These are phyloP conservation scores for Cryptococcus deneoformans DNA, from an alignment of 1,284 basidiomycete genomes.

Conservation along the genomic window DNA sequence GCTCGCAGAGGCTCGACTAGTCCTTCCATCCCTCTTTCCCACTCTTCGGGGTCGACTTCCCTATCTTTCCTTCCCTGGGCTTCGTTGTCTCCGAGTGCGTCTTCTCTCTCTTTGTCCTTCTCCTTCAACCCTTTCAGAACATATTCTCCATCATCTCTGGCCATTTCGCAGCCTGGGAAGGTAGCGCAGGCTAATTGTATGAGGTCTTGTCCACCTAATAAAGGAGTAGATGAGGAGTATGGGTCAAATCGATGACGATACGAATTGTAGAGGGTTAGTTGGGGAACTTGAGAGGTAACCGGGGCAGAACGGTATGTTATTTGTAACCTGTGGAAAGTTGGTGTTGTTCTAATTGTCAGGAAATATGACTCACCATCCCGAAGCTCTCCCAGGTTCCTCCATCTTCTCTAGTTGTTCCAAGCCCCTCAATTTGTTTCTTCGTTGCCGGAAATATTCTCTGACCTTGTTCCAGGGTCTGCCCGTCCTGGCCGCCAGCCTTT, in stretches of 20 bases:
- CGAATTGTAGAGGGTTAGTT: conserved; percentile 39
- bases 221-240: conserved; percentile 24
- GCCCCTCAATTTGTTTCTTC: conserved; percentile 43
- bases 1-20: conserved; percentile 41
- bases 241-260: conserved; percentile 45
- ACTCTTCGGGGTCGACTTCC: conserved; percentile 15
- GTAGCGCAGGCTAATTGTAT: conserved; percentile 45
- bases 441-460: conserved; percentile 44
- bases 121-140: conserved; percentile 36
- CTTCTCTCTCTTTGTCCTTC: conserved; percentile 21
- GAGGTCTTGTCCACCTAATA: conserved; percentile 43
- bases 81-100: not conserved
- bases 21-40: conserved; percentile 33
- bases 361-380: conserved; percentile 35
- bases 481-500: conserved; percentile 34
- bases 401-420: conserved; percentile 36
- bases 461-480: conserved; percentile 43
- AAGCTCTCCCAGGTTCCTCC: conserved; percentile 44
- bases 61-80: not conserved
- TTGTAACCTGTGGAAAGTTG: conserved; percentile 28
- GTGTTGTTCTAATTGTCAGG: not conserved
- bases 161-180: conserved; percentile 44
- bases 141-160: conserved; percentile 40
- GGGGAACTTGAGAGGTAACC: conserved; percentile 23
- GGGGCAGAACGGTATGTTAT: conserved; percentile 35